Conservation (phyloP, 768 basidiomycete species). For the Trametes sanguinea region DNA sequence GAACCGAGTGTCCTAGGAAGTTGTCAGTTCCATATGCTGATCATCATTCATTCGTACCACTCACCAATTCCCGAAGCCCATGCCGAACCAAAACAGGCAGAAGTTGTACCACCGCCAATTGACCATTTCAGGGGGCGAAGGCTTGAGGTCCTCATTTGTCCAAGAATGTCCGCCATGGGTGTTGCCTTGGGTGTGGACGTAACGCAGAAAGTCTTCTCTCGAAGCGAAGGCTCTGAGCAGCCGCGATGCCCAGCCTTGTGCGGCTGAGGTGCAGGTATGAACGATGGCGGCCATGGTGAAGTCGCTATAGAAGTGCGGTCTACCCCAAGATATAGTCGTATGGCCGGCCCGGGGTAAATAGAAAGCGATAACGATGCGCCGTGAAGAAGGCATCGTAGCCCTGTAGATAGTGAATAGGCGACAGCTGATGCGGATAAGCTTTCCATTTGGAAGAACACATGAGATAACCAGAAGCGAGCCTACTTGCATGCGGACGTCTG, state of each 20-base stretch:
- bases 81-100: constrained; percentile 27
- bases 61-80: constrained; percentile 27
- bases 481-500: no score
- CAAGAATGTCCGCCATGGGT: constrained; percentile 16
- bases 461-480: no score
- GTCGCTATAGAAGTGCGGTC: no score
- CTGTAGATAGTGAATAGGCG: no score
- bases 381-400: no score
- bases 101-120: constrained; percentile 28
- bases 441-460: no score
- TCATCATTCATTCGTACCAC: background rate
- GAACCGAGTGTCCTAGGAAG: constrained; percentile 23
- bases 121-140: constrained; percentile 20
- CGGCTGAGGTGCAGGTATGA: background rate
- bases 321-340: no score
- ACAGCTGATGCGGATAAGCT: no score
- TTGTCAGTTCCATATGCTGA: background rate
- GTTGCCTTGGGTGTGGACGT: constrained; percentile 23
- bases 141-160: constrained; percentile 25
- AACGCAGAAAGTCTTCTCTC: constrained; percentile 14
- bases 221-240: constrained; percentile 16
- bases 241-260: constrained; percentile 12
- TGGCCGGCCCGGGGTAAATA: no score
- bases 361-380: no score
- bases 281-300: no score